A percentile compares a stretch with the other conserved stretches of the same genome.
phyloP scores from a whole-genome alignment of 2,329 filamentous ascomycete genomes.

The Didymellaceae sp. region DNA sequence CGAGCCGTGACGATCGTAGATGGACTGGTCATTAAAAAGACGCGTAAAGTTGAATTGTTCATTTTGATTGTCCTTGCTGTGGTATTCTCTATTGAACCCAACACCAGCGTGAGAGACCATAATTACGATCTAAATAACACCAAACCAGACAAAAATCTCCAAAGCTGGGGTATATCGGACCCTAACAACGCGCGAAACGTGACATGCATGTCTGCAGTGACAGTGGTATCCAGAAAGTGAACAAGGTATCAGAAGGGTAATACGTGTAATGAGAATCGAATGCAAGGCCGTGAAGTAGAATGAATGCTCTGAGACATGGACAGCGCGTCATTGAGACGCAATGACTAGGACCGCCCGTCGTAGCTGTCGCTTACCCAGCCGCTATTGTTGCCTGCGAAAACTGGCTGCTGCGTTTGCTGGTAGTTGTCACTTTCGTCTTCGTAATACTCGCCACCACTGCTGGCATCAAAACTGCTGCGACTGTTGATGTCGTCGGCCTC shows the following conservation, averaged over 20 bases:
- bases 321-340: too few relatives aligned
- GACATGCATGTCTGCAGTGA: constrained; percentile 22
- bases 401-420: constrained; percentile 33
- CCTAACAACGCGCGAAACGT: constrained; percentile 9
- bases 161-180: constrained; percentile 17
- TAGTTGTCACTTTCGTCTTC: constrained; percentile 68
- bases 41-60: not conserved
- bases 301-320: not conserved
- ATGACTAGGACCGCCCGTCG: constrained; percentile 3
- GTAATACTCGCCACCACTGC: constrained; percentile 71
- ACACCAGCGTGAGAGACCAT: constrained; percentile 1
- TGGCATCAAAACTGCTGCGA: constrained; percentile 78
- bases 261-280: constrained; percentile 6
- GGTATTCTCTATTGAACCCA: constrained; percentile 16
- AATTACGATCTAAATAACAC: constrained; percentile 3
- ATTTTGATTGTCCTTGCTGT: constrained; percentile 10
- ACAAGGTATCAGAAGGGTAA: constrained; percentile 15
- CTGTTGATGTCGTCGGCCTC: constrained; percentile 72
- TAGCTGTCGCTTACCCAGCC: constrained; percentile 47
- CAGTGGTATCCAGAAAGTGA: constrained; percentile 27
- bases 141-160: constrained; percentile 3
- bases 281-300: constrained; percentile 5
- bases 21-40: too few relatives aligned
- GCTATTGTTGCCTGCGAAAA: constrained; percentile 38
- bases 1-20: too few relatives aligned